Conservation (phyloP, 495 filamentous ascomycete genomes). For the Tuber indicum region DNA sequence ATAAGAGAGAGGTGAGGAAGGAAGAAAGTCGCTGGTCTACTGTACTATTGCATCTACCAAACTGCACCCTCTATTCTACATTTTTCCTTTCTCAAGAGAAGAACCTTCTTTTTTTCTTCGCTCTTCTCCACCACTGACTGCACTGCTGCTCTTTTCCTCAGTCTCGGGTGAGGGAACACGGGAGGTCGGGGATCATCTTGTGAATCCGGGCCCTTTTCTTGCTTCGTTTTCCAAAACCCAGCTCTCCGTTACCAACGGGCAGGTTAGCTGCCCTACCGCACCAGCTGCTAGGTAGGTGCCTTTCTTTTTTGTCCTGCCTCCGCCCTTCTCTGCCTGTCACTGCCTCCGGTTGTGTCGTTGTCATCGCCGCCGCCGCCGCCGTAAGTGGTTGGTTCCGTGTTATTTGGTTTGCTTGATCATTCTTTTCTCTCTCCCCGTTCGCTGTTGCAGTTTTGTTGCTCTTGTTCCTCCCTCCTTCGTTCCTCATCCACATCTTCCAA, state of each 20-base stretch:
- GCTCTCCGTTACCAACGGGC: not conserved
- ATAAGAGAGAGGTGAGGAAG: not conserved
- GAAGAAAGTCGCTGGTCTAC: not conserved
- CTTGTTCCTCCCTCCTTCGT: conserved; percentile 8
- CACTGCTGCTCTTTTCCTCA: not conserved
- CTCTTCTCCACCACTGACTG: not conserved
- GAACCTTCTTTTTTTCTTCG: not conserved
- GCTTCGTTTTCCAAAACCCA: not conserved
- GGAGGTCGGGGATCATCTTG: not conserved
- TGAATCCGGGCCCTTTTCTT: not conserved
- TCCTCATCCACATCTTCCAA: not conserved
- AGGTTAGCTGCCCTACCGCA: not conserved
- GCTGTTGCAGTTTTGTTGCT: conserved; percentile 13
- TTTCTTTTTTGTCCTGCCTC: conserved; percentile 6
- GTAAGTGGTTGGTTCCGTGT: not conserved
- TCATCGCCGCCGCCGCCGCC: conserved; percentile 1
- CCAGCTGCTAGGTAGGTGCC: not conserved
- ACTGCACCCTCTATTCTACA: not conserved
- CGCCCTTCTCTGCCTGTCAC: not conserved
- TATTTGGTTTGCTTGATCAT: conserved; percentile 13
- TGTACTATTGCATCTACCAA: not conserved
- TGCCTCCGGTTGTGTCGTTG: conserved; percentile 12
- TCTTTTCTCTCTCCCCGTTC: conserved; percentile 16
- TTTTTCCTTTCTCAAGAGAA: not conserved
- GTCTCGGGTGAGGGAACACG: not conserved